Conservation (phyloP, 2,329 filamentous ascomycete genomes). For the Exophiala alcalophila region DNA sequence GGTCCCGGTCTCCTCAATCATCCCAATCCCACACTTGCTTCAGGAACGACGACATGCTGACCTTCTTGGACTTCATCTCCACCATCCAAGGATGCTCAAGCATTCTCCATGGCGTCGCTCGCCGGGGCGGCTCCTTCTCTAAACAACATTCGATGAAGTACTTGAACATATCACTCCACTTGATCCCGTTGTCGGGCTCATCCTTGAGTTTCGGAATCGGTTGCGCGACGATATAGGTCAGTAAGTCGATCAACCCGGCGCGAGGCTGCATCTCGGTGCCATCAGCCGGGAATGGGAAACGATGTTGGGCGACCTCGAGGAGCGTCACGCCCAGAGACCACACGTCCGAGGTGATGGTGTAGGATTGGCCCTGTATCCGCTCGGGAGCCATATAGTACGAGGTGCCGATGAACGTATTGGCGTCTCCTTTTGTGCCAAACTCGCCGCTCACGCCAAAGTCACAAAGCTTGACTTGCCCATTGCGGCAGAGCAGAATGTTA, state of each 20-base stretch:
- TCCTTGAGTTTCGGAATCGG: conserved; percentile 94
- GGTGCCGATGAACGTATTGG: conserved; percentile 97
- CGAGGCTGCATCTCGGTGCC: conserved; percentile 92
- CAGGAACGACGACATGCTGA: conserved; percentile 95
- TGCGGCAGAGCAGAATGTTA: conserved; percentile 89
- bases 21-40: conserved; percentile 97
- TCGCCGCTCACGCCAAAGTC: conserved; percentile 98
- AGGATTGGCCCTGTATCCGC: conserved; percentile 93
- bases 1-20: conserved; percentile 45
- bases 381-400: conserved; percentile 99
- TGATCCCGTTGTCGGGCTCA: conserved; percentile 81
- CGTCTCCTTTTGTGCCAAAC: conserved; percentile 97
- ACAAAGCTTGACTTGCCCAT: conserved; percentile 93
- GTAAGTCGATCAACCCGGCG: conserved; percentile 86
- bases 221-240: conserved; percentile 97
- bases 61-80: conserved; percentile 91
- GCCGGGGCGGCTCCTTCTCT: conserved; percentile 82
- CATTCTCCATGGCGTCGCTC: conserved; percentile 97
- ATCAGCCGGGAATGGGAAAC: conserved; percentile 96
- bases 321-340: conserved; percentile 97
- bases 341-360: conserved; percentile 97
- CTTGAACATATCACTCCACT: conserved; percentile 97
- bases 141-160: conserved; percentile 99
- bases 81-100: conserved; percentile 98
- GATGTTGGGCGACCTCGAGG: conserved; percentile 97